Base-by-base conservation (phyloP, 1,139 yeast genomes). In the Saccharomycopsis crataegensis region DNA sequence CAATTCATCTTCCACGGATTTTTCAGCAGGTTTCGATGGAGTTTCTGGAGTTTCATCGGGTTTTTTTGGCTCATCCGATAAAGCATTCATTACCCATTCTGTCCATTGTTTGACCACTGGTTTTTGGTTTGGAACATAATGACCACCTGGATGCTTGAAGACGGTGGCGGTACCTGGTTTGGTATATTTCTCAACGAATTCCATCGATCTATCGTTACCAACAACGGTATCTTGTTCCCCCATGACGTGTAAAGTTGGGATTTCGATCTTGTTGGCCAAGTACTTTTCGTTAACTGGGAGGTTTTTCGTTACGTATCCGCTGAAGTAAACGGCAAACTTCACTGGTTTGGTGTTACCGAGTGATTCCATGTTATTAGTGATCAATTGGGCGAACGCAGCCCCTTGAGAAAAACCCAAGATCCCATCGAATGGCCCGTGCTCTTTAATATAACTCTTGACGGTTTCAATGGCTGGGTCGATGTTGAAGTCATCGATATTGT, bases 331-430 rank as follows among this genome's bases (percentile, higher is more conserved):
- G 31, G 82, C 73, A 43, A 79, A 68, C 57, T 78, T 75, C 61
- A 82, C 76, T 54, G 67, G 70, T 14, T 49, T 50, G 11, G 54
- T 50, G 61, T 57, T 42, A 67, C 72, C 48, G 66, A 77, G 63
- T 43, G 72, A 60, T 53, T 68, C 66, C 54, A 80, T 70, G 31
- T 69, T 67, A 59, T 78, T 78, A 43, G 82, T 69, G n/a, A 82
- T 62, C 33, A 81, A 72, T 3, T 82, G 80, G 1, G 95, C 80
- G 65, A 93, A 71, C 3, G 95, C 96, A 1, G 96, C 95, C 59
- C 99, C 99, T 67, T 93, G 98, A 17, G 94, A 84, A 65, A 93
- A 93, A 1, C 97, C 98, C 55, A 93, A 70, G 32, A 93, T 74
- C 1, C 97, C 98, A 55, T 83, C 85, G 64, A 84, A 91, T 0